phyloP scores from a whole-genome alignment of 1,284 basidiomycete species.

The Malassezia slooffiae region DNA sequence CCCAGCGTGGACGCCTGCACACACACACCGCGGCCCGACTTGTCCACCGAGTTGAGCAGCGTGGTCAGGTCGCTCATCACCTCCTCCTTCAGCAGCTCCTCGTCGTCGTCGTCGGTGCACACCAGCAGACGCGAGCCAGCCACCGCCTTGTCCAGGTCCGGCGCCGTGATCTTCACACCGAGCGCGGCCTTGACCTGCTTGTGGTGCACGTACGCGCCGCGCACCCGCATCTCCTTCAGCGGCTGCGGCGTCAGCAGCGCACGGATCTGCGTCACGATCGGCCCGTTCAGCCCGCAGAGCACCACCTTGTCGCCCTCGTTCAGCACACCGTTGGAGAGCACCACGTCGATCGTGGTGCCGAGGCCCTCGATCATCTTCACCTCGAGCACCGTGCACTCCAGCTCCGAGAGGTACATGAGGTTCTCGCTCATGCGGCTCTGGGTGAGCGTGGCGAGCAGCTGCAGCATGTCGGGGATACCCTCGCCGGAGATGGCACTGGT shows the following conservation, averaged over 20 bases:
- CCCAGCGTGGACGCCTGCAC: slow-evolving; percentile 97
- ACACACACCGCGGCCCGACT: slow-evolving; percentile 86
- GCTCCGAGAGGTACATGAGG: slow-evolving; percentile 94
- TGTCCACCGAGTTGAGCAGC: slow-evolving; percentile 81
- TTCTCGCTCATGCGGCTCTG: slow-evolving; percentile 96
- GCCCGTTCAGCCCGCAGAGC: slow-evolving; percentile 91
- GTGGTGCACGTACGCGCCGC: slow-evolving; percentile 96
- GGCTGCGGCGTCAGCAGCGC: slow-evolving; percentile 94
- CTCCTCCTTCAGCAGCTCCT: slow-evolving; percentile 85
- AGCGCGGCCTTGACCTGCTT: slow-evolving; percentile 95
- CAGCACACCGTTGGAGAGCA: slow-evolving; percentile 88
- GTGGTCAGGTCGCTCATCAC: slow-evolving; percentile 92
- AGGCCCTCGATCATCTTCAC: slow-evolving; percentile 98
- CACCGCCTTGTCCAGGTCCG: slow-evolving; percentile 97
- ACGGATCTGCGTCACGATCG: slow-evolving; percentile 88
- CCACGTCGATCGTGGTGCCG: slow-evolving; percentile 95
- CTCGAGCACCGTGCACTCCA: slow-evolving; percentile 98
- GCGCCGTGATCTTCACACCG: slow-evolving; percentile 90
- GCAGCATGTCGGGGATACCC: slow-evolving; percentile 99
- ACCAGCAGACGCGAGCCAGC: slow-evolving; percentile 90
- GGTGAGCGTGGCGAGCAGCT: slow-evolving; percentile 90
- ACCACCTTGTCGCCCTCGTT: slow-evolving; percentile 90
- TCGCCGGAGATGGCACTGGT: slow-evolving; percentile 97
- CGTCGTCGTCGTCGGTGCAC: slow-evolving; percentile 84
- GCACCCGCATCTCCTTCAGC: slow-evolving; percentile 86